These are phyloP conservation scores for Saccharomyces kudriavzevii DNA, from an alignment of 805 yeast genomes.

Conservation along the genomic window DNA sequence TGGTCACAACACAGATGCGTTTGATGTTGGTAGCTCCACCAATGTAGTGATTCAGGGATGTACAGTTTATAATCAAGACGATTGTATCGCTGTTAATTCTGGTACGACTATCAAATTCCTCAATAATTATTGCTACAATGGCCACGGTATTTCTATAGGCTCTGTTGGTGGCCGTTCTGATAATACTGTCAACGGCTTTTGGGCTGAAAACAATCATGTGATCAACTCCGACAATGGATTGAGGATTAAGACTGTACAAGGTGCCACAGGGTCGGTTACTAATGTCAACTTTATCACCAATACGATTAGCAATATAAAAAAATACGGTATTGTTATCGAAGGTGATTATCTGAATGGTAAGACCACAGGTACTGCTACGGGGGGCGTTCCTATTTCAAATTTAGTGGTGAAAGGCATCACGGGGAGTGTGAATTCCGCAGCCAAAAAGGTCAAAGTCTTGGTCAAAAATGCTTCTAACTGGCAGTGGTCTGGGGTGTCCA, in stretches of 20 bases:
- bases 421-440: conserved; percentile 9
- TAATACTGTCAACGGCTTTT: conserved; percentile 7
- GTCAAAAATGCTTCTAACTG: conserved; percentile 11
- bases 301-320: conserved; percentile 3
- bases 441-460: conserved; percentile 7
- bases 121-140: conserved; percentile 12
- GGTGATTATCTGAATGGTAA: conserved; percentile 10
- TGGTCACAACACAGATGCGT: conserved; percentile 15
- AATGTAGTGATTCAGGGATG: conserved; percentile 6
- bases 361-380: conserved; percentile 10
- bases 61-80: conserved; percentile 12
- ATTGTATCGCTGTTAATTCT: conserved; percentile 14
- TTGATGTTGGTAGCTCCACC: conserved; percentile 9
- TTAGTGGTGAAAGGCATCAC: conserved; percentile 6
- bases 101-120: conserved; percentile 9
- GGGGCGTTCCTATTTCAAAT: conserved; percentile 12
- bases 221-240: conserved; percentile 9
- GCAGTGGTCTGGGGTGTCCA: conserved; percentile 4
- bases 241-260: conserved; percentile 12
- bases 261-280: conserved; percentile 11
- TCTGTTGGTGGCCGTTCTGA: conserved; percentile 13
- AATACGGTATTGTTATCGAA: conserved; percentile 13
- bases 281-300: conserved; percentile 7
- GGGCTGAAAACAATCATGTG: conserved; percentile 4
- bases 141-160: conserved; percentile 16